Base-by-base conservation (phyloP, 352 stramenopile species). In the Phytopythium cucurbitacearum region DNA sequence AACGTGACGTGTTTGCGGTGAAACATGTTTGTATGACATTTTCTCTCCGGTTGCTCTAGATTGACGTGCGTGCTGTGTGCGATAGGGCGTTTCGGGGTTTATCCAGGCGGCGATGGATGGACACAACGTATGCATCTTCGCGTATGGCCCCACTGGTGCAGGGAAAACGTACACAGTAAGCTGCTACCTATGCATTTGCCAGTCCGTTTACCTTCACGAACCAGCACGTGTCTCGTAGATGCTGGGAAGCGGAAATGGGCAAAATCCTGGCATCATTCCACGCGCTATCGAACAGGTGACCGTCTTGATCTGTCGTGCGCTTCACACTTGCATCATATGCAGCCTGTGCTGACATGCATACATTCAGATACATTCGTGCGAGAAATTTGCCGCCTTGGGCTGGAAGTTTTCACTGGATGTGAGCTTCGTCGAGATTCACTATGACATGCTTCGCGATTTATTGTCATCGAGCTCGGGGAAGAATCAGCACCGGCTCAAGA, bases 381-480 rank as follows among this genome's bases (percentile, higher is more conserved):
- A 76, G 34, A 70, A 85, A 16, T 40, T 92, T 41, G 71, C 69
- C 35, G 66, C 65, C 5, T 84, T 96, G 68, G 91, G 88, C 16
- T 99, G 97, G 97, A 75, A 87, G 34, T 99, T 99, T 68, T 89
- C 79, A 28, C 77, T 99, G 6, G 85, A 96, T 53, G 97, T 98
- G 40, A 98, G 87, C 13, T 99, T 99, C 63, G 89, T 99, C 59
- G 97, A 99, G 80, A 99, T 99, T 49, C 99, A 99, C 82, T 99
- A 99, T 73, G 97, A 99, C 65, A 94, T 93, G 21, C 91, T 99
- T 39, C 91, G 94, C 34, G 97, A 99, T 71, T 69, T 99, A 46
- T 83, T 99, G 10, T 77, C 79, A 2, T 78, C 72, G 32, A 68
- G 83, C 10, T 62, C 15, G 28, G 57, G 44, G 15, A 62, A 63